These are phyloP conservation scores for Amphirosellinia nigrospora DNA, from an alignment of 495 filamentous ascomycete species.

Conservation along the genomic window DNA sequence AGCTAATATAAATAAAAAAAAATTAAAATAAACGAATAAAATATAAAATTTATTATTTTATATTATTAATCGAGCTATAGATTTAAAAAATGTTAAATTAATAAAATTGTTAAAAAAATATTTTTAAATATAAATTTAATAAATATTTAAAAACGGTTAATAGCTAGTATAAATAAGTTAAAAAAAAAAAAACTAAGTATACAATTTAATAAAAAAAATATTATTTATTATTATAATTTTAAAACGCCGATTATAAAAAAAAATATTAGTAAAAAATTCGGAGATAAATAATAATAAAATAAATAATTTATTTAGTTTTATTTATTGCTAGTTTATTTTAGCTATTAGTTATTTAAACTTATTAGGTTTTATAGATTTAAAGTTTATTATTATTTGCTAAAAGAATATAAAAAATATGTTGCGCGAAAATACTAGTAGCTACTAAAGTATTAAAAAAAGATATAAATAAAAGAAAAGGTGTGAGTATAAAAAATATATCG, in stretches of 20 bases:
- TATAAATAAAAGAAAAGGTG: neutral
- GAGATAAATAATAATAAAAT: neutral
- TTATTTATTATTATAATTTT: neutral
- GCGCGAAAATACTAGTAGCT: too few species aligned
- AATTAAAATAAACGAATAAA: neutral
- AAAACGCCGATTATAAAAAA: neutral
- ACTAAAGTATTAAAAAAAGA: neutral
- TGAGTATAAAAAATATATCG: too few species aligned
- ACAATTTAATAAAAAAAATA: neutral
- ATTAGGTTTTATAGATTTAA: neutral
- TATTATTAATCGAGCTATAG: neutral
- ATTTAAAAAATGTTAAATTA: neutral
- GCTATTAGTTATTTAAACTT: neutral
- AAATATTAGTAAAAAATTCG: neutral
- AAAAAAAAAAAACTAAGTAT: neutral
- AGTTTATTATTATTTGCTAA: slow-evolving; percentile 7
- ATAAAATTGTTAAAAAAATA: neutral
- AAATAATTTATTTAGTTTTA: too few species aligned
- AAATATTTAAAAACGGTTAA: neutral
- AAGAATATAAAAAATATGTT: neutral
- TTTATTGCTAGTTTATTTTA: too few species aligned
- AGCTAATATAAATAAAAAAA: neutral
- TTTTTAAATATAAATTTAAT: neutral
- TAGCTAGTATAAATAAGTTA: neutral
- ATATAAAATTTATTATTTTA: slow-evolving; percentile 4